Conservation (phyloP, 805 yeast genomes). For the Nakazawaea sp. region DNA sequence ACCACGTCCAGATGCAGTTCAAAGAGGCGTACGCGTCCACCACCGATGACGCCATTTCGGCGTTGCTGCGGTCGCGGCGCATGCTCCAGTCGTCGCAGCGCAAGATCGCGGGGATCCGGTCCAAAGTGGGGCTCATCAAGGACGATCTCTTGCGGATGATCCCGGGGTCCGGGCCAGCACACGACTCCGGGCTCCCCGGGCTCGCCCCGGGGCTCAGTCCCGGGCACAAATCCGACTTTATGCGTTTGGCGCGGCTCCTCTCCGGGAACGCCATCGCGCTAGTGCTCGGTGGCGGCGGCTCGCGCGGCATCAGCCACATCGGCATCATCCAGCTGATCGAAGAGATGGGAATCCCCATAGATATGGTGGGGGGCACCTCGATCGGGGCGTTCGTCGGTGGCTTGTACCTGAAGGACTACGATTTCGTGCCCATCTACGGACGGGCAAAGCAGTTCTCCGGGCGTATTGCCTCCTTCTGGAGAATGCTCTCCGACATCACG, state of each 20-base stretch:
- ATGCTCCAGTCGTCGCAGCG: constrained; percentile 11
- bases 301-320: constrained; percentile 87
- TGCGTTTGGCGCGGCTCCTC: constrained; percentile 80
- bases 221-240: constrained; percentile 87
- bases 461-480: constrained; percentile 80
- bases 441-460: constrained; percentile 81
- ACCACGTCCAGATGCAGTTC: constrained; percentile 72
- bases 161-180: constrained; percentile 9
- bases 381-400: constrained; percentile 97
- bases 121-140: constrained; percentile 15
- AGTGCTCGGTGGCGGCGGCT: constrained; percentile 97
- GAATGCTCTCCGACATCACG: constrained; percentile 76
- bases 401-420: constrained; percentile 86
- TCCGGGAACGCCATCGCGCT: constrained; percentile 93
- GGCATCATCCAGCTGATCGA: constrained; percentile 90
- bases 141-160: constrained; percentile 18
- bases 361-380: constrained; percentile 92
- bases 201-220: constrained; percentile 33
- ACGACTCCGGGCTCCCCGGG: no score
- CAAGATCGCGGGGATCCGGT: constrained; percentile 9
- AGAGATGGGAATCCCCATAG: constrained; percentile 89
- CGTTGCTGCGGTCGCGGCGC: constrained; percentile 2
- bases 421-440: constrained; percentile 85
- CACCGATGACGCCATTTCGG: constrained; percentile 5
- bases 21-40: constrained; percentile 2